Evolutionary conservation across 805 yeast species (phyloP).

Genomic region (Ogataea allantospora): DNA sequence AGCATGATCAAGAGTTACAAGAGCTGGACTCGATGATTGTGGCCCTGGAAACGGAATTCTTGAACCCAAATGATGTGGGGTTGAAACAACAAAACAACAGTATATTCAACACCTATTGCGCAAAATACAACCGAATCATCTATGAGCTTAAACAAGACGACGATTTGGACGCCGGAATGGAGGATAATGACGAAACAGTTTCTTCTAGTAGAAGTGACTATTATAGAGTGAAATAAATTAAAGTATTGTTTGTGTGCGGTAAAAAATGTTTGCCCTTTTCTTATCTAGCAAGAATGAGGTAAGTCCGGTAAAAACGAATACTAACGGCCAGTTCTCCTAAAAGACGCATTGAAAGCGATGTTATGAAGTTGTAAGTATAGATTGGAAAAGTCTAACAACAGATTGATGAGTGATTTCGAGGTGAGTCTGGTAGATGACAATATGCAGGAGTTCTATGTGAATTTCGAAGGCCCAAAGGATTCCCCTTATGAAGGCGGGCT

Average conservation of each 20-base stretch:
- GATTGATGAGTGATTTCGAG: conserved; percentile 87
- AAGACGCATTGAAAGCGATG: conserved; percentile 89
- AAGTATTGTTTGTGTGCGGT: not conserved
- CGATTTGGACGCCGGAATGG: conserved; percentile 20
- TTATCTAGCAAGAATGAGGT: conserved; percentile 16
- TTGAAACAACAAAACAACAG: conserved; percentile 21
- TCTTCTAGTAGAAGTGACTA: conserved; percentile 13
- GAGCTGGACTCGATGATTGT: conserved; percentile 15
- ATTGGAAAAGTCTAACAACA: not conserved
- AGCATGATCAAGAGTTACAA: conserved; percentile 12
- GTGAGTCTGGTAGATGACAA: conserved; percentile 79
- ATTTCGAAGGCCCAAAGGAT: conserved; percentile 81
- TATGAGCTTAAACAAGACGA: conserved; percentile 27
- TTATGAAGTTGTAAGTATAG: conserved; percentile 63
- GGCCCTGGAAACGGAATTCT: conserved; percentile 22
- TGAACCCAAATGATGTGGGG: conserved; percentile 20
- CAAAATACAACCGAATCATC: conserved; percentile 18
- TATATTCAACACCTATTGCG: conserved; percentile 19
- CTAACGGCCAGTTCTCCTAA: conserved; percentile 53
- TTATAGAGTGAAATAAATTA: conserved; percentile 7
- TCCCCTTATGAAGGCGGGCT: conserved; percentile 88
- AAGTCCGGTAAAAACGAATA: conserved; percentile 7
- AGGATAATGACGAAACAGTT: conserved; percentile 15
- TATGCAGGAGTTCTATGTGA: conserved; percentile 83
- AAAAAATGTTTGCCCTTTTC: conserved; percentile 11